Percentiles rank a stretch among this genome's conserved stretches.
These are phyloP conservation scores for Penicillium digitatum DNA, from an alignment of 2,329 filamentous ascomycete species.

Conservation along the genomic window DNA sequence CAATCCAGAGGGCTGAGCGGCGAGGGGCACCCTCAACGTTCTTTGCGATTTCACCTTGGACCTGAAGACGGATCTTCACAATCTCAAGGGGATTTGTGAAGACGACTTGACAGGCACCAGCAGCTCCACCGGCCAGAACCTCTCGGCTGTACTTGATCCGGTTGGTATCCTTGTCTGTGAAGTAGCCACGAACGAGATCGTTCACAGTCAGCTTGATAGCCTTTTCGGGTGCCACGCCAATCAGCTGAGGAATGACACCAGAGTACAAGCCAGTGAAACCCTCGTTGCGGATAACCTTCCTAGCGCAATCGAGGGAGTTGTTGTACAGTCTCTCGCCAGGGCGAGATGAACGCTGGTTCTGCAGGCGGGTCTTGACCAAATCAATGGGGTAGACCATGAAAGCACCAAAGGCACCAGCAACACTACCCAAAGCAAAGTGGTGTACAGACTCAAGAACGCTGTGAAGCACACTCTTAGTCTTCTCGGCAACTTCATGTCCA, in stretches of 20 bases:
- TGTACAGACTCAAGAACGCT: slow-evolving; percentile 72
- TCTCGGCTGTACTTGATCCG: slow-evolving; percentile 69
- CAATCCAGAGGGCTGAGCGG: slow-evolving; percentile 96
- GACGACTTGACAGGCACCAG: slow-evolving; percentile 93
- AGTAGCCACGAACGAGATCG: slow-evolving; percentile 75
- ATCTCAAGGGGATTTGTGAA: slow-evolving; percentile 99
- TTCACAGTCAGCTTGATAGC: slow-evolving; percentile 99
- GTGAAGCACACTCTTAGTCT: slow-evolving; percentile 57
- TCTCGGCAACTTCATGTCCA: slow-evolving; percentile 53
- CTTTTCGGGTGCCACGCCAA: slow-evolving; percentile 98
- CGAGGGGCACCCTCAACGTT: slow-evolving; percentile 74
- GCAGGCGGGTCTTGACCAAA: slow-evolving; percentile 95
- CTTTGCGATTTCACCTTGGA: slow-evolving; percentile 94
- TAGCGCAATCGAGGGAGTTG: slow-evolving; percentile 93
- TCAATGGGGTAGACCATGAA: slow-evolving; percentile 99
- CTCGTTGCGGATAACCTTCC: slow-evolving; percentile 90
- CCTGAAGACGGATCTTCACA: slow-evolving; percentile 96
- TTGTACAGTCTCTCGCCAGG: slow-evolving; percentile 90
- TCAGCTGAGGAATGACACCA: slow-evolving; percentile 87
- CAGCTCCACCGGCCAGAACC: slow-evolving; percentile 79
- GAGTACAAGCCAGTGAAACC: slow-evolving; percentile 87
- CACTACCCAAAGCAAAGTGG: slow-evolving; percentile 82
- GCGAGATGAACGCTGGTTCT: slow-evolving; percentile 82
- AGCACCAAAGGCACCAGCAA: slow-evolving; percentile 93
- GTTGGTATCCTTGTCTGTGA: slow-evolving; percentile 69